phyloP scores from a whole-genome alignment of 2,329 filamentous ascomycete species.

The Botrytis porri region DNA sequence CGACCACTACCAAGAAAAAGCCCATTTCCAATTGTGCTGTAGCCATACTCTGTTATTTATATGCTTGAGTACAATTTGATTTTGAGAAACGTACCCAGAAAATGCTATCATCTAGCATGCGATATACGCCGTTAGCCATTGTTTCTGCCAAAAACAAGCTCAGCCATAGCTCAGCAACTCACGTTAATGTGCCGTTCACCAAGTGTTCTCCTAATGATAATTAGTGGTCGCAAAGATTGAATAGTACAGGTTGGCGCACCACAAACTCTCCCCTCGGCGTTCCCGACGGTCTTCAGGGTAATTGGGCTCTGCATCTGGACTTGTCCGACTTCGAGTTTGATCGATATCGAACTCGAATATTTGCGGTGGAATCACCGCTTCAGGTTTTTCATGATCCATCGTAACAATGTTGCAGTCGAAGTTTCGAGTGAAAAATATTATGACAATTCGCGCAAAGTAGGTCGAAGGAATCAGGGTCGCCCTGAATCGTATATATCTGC shows the following conservation, averaged over 20 bases:
- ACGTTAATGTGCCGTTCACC: conserved; percentile 44
- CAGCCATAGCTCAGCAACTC: conserved; percentile 18
- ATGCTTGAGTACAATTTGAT: conserved; percentile 10
- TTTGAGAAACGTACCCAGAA: conserved; percentile 39
- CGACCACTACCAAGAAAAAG: conserved; percentile 43
- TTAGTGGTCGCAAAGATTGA: conserved; percentile 19
- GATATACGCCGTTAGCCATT: conserved; percentile 18
- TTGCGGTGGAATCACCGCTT: conserved; percentile 31
- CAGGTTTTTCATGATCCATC: conserved; percentile 36
- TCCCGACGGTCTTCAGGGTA: conserved; percentile 32
- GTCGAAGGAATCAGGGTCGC: conserved; percentile 6
- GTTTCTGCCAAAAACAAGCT: not conserved
- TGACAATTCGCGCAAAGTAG: not conserved
- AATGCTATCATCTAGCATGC: conserved; percentile 44
- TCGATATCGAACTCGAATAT: conserved; percentile 30
- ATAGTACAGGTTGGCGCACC: conserved; percentile 25
- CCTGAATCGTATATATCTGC: conserved; percentile 17
- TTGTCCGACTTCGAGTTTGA: conserved; percentile 26
- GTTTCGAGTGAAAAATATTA: not conserved
- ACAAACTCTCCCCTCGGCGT: conserved; percentile 33
- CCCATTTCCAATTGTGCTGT: conserved; percentile 44
- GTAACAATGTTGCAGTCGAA: conserved; percentile 2
- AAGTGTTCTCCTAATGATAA: conserved; percentile 40
- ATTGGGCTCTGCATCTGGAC: conserved; percentile 28
- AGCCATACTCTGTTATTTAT: conserved; percentile 14